Base-by-base conservation (phyloP, 352 stramenopile genomes). In the Phytophthora cactorum region DNA sequence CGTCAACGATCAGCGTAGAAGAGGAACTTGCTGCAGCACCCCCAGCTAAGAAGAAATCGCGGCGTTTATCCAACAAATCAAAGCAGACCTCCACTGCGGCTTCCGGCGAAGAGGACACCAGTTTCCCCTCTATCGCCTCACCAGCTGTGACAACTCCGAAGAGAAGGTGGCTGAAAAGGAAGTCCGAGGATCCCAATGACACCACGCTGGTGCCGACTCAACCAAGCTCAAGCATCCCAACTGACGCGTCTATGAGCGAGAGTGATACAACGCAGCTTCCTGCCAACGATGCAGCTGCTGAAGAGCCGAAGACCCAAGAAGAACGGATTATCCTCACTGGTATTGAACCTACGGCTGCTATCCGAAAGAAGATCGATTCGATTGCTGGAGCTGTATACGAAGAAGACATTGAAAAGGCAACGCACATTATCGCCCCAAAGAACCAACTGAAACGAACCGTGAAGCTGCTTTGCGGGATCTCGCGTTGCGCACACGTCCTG, bases 381-480 rank as follows among this genome's bases (percentile, higher is more conserved):
- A 84, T 89, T 56, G 36, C 52, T 1, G 75, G 74, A 22, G 80
- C 80, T 25, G 44, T 63, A 2, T 86, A 82, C 52, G 78, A 89
- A 62, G 60, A 79, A 57, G 63, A 81, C 8, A 63, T 89, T 36
- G 64, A 81, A 12, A 71, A 72, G 22, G 80, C 74, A 36, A 89
- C 75, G 27, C 80, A 89, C 47, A 44, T 89, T 41, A 60, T 89
- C 25, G 80, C 73, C 43, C 78, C 77, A 1, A 69, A 66, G n/a
- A 66, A 75, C 31, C 57, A 81, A 39, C 39, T 89, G 12, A 89
- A 89, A 51, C 72, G 80, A 29, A 89, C 81, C 1, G 81, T 89
- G 27, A 89, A 89, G 58, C 41, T 89, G 31, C 66, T 89, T 43
- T 88, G 81, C 22, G 81, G 78, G 4, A 82, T 89, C n/a, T 85